Conservation (phyloP, 331 rosid species). For the Erythrophleum ivorense region DNA sequence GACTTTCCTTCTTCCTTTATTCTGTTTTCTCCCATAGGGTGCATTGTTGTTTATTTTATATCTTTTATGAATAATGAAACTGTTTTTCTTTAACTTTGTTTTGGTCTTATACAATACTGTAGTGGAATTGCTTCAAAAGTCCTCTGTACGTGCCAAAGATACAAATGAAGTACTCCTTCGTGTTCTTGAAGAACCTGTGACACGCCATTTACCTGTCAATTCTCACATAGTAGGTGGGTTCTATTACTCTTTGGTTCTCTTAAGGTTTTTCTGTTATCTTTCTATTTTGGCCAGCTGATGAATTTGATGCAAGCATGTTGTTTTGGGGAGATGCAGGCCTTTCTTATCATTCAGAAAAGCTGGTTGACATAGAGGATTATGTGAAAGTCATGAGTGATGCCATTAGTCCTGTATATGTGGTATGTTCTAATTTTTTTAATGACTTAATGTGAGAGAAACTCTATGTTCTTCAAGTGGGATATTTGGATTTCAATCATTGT, state of each 20-base stretch:
- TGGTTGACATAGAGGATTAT: slow-evolving; percentile 8
- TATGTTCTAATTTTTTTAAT: background rate
- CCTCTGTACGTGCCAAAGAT: background rate
- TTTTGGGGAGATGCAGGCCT: background rate
- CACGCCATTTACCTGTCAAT: background rate
- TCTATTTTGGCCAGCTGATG: background rate
- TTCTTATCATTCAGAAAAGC: background rate
- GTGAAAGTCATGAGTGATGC: background rate
- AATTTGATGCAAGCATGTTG: background rate
- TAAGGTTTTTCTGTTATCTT: background rate
- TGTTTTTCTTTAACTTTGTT: too few species aligned
- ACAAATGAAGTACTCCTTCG: background rate
- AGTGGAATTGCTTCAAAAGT: background rate
- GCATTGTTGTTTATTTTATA: background rate
- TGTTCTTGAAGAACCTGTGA: background rate
- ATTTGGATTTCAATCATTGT: background rate
- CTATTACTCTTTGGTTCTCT: background rate
- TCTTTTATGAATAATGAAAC: background rate
- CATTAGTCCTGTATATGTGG: background rate
- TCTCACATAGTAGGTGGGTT: background rate
- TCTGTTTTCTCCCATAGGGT: background rate
- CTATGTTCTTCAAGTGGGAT: background rate
- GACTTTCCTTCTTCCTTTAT: background rate
- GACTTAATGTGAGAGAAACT: background rate
- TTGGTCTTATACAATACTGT: background rate